Evolutionary conservation across 352 stramenopile species (phyloP).

Genomic region (Achlya hypogyna): DNA sequence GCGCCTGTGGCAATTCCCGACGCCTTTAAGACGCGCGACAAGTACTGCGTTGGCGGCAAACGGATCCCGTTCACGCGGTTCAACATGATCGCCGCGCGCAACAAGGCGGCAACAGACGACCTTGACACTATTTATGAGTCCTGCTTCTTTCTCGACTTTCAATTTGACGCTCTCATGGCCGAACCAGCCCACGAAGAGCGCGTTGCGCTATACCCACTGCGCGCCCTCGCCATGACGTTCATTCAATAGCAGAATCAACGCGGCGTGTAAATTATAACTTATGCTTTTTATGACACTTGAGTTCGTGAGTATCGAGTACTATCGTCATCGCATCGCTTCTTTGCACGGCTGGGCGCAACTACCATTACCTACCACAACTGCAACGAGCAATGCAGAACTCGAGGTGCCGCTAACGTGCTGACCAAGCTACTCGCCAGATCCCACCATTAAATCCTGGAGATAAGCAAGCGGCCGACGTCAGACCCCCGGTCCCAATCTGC

Average conservation of each 20-base stretch:
- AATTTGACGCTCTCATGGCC: conserved; percentile 2
- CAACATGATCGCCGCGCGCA: conserved; percentile 8
- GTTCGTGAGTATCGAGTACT: too few species aligned
- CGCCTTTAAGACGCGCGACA: neutral
- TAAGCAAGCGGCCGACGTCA: too few species aligned
- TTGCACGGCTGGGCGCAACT: too few species aligned
- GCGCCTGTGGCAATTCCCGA: conserved; percentile 9
- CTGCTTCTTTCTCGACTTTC: conserved; percentile 3
- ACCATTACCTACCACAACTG: too few species aligned
- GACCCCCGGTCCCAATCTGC: too few species aligned
- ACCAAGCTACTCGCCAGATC: too few species aligned
- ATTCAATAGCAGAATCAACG: neutral
- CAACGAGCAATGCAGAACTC: too few species aligned
- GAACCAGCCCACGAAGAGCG: neutral
- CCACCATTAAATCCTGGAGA: too few species aligned
- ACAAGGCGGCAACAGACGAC: conserved; percentile 1
- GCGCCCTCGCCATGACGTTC: conserved; percentile 8
- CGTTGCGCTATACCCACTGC: neutral
- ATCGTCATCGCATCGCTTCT: too few species aligned
- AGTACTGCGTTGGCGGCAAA: conserved; percentile 7
- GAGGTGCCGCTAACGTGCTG: too few species aligned
- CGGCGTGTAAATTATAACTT: neutral
- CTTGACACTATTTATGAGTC: conserved; percentile 18
- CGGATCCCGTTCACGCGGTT: conserved; percentile 16
- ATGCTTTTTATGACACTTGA: too few species aligned